Evolutionary conservation across 306 rosid species (phyloP).

Genomic region (Fragaria nilgerrensis): DNA sequence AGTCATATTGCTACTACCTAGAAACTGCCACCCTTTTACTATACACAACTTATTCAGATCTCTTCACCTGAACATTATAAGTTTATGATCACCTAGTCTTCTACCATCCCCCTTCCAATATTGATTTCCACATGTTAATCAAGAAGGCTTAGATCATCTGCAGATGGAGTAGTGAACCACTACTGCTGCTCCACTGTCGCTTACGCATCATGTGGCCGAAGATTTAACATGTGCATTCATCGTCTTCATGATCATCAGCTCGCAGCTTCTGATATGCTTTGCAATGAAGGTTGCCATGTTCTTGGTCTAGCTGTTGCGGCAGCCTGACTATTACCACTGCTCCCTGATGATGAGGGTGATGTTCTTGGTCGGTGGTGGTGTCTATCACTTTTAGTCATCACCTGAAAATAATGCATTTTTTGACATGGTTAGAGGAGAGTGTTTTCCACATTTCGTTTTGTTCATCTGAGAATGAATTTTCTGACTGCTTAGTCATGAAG

Average conservation of each 20-base stretch:
- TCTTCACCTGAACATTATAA: slow-evolving; percentile 10
- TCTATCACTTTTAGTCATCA: slow-evolving; percentile 42
- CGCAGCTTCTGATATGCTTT: slow-evolving; percentile 71
- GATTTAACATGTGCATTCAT: slow-evolving; percentile 22
- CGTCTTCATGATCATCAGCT: slow-evolving; percentile 32
- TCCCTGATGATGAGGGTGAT: slow-evolving; percentile 25
- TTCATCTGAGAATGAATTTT: background rate
- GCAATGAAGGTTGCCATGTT: slow-evolving; percentile 84
- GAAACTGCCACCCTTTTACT: slow-evolving; percentile 10
- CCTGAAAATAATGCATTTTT: slow-evolving; percentile 36
- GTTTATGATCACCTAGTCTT: slow-evolving; percentile 9
- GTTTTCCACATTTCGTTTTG: background rate
- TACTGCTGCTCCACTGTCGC: slow-evolving; percentile 38
- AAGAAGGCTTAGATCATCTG: slow-evolving; percentile 20
- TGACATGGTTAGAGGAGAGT: background rate
- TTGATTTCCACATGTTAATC: slow-evolving; percentile 36
- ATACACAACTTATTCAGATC: slow-evolving; percentile 16
- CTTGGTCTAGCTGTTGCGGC: slow-evolving; percentile 52
- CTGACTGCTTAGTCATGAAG: background rate
- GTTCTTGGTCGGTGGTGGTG: slow-evolving; percentile 55
- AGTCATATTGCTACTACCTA: slow-evolving; percentile 1
- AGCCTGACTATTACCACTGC: slow-evolving; percentile 14
- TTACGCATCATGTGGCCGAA: slow-evolving; percentile 38
- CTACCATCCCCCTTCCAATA: slow-evolving; percentile 27
- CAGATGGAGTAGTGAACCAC: slow-evolving; percentile 23